Evolutionary conservation across 805 yeast genomes (phyloP).

Genomic region (Teunomyces kruisii): DNA sequence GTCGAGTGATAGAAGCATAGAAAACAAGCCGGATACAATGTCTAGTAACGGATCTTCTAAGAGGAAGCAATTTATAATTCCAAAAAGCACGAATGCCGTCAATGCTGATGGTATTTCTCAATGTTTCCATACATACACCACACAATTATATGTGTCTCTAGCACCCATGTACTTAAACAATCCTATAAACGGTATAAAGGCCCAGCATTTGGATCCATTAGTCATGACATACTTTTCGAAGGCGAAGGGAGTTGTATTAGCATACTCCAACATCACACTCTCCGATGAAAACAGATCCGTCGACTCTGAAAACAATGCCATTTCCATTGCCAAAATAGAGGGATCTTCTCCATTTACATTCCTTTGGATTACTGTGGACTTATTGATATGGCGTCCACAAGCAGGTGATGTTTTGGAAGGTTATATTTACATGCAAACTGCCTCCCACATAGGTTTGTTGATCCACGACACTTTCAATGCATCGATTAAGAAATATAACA

Average conservation of each 20-base stretch:
- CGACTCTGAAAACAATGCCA: conserved; percentile 39
- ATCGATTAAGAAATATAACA: conserved; percentile 76
- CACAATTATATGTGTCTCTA: conserved; percentile 73
- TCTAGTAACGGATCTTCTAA: conserved; percentile 10
- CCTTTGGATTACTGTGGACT: conserved; percentile 80
- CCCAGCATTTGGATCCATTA: conserved; percentile 88
- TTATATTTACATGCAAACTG: conserved; percentile 85
- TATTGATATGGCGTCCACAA: conserved; percentile 87
- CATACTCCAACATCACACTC: conserved; percentile 67
- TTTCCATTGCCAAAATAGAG: conserved; percentile 63
- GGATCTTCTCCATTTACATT: conserved; percentile 86
- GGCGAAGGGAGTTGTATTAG: conserved; percentile 79
- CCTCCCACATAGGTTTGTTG: conserved; percentile 89
- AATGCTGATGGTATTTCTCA: conserved; percentile 53
- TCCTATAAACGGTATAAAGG: conserved; percentile 77
- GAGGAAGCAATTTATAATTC: conserved; percentile 16
- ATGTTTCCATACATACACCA: conserved; percentile 63
- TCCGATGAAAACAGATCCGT: conserved; percentile 39
- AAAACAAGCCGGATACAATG: not conserved
- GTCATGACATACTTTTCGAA: conserved; percentile 76
- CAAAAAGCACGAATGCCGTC: conserved; percentile 37
- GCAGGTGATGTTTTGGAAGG: conserved; percentile 89
- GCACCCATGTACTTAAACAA: conserved; percentile 76
- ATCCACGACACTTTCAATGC: conserved; percentile 95
- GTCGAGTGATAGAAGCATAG: not conserved